Evolutionary conservation across 192 early-diverging fungal genomes (phyloP), one percentile per base, ranked within the genome.

Genomic region (Nowakowskiella sp.): DNA sequence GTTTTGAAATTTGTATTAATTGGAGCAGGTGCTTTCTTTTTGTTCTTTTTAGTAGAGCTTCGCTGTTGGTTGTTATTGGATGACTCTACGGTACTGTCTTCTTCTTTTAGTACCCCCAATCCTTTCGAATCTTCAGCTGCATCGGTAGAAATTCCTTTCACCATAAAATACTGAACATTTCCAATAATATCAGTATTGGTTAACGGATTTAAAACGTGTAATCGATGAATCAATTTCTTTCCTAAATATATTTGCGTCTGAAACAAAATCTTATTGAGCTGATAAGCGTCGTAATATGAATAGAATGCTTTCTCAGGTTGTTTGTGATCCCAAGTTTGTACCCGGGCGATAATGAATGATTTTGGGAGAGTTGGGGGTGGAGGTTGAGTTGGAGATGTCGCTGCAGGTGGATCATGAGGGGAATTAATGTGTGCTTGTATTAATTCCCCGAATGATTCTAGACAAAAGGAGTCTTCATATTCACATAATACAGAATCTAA

Each of bases 111-210:
- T 13, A 39, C 36, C 13, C 13, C 51, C 51, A 22, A 44, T 33
- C 42, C 22, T 51, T 6, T 51, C 23, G 50, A 29, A 60, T 53
- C 57, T 59, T 53, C 42, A 29, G 27, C 9, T 22, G 24, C 26
- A 42, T 51, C 46, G 29, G 50, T n/a, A 3, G 46, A n/a, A 42
- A 42, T 51, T 16, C 50, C 46, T 47, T 62, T 72, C 25, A 82
- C 62, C 46, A 82, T 76, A 53, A 74, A 82, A 52, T 82, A 81
- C 50, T 73, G 66, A 22, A 82, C 80, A 49, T 81, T 74, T 26
- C 80, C 80, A 46, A 82, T 82, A 36, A 82, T 82, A 47, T 82
- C 80, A 6, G 80, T 78, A 51, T 82, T 82, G 1, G 78, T 80
- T 27, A 82, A 55, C 13, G 80, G 80, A 51, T 82, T 82, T 29